phyloP scores from a whole-genome alignment of 202 grass and related monocot species.

The Carex arenaria region DNA sequence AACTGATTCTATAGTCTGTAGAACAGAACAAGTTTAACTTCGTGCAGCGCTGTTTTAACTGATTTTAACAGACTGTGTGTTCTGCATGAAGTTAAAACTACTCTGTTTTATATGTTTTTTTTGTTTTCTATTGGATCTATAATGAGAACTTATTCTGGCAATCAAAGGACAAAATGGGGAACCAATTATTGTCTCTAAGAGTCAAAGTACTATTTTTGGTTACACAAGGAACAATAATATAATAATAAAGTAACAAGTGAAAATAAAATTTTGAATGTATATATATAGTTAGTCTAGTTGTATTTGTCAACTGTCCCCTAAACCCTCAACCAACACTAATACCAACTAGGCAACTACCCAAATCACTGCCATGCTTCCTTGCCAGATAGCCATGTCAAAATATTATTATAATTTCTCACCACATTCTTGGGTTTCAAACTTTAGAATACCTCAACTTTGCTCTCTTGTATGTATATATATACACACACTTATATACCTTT shows the following conservation, averaged over 20 bases:
- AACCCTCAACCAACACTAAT: constrained; percentile 20
- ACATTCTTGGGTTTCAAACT: constrained; percentile 24
- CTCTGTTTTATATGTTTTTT: neutral
- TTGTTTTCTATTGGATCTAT: neutral
- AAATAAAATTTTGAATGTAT: constrained; percentile 4
- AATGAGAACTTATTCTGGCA: neutral
- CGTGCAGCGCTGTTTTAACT: too few relatives aligned
- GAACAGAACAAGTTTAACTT: too few relatives aligned
- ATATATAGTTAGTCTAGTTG: neutral
- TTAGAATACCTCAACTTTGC: neutral
- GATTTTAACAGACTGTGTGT: too few relatives aligned
- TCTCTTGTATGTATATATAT: neutral
- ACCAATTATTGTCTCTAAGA: neutral
- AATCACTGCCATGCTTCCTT: constrained; percentile 28
- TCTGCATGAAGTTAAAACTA: too few relatives aligned
- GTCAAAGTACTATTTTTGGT: neutral
- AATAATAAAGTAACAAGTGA: neutral
- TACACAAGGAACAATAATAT: neutral
- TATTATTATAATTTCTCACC: constrained; percentile 14
- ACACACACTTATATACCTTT: neutral
- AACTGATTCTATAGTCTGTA: too few relatives aligned
- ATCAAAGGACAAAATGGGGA: neutral
- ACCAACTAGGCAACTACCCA: constrained; percentile 31
- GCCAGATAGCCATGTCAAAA: neutral
- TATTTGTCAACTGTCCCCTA: constrained; percentile 25